Percentiles rank a stretch among this genome's conserved stretches.
These are phyloP conservation scores for Rhodotorula sp. DNA, from an alignment of 1,284 basidiomycete species.

Conservation along the genomic window DNA sequence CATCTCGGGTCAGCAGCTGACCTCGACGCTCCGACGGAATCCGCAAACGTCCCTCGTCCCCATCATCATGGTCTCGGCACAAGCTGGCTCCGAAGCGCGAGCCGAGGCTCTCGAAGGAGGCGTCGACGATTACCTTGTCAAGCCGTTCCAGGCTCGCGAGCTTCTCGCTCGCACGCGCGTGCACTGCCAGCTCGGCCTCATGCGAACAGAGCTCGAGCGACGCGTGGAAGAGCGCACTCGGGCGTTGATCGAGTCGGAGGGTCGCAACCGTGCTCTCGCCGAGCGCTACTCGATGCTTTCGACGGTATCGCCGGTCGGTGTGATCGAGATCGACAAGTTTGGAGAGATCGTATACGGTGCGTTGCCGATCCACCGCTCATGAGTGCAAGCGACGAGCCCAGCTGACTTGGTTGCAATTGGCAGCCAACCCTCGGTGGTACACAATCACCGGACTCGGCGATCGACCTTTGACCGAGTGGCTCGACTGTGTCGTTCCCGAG, in stretches of 20 bases:
- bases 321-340: constrained; percentile 34
- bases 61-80: constrained; percentile 45
- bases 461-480: constrained; percentile 32
- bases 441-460: constrained; percentile 25
- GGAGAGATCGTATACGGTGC: constrained; percentile 32
- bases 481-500: constrained; percentile 23
- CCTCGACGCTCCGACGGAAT: constrained; percentile 37
- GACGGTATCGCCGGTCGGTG: constrained; percentile 44
- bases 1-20: constrained; percentile 40
- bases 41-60: constrained; percentile 38
- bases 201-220: constrained; percentile 43
- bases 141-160: constrained; percentile 44
- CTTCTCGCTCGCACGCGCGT: constrained; percentile 43
- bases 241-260: constrained; percentile 42
- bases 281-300: constrained; percentile 42
- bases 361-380: not conserved
- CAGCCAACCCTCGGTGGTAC: constrained; percentile 33
- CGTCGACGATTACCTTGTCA: constrained; percentile 43
- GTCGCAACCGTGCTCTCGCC: constrained; percentile 38
- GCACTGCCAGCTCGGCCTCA: constrained; percentile 44
- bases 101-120: constrained; percentile 44
- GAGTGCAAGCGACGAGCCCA: not conserved
- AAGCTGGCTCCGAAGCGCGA: constrained; percentile 43
- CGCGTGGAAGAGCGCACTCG: constrained; percentile 43
- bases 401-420: not conserved